These are phyloP conservation scores for Amphichorda felina DNA, from an alignment of 2,329 filamentous ascomycete genomes.

Conservation along the genomic window DNA sequence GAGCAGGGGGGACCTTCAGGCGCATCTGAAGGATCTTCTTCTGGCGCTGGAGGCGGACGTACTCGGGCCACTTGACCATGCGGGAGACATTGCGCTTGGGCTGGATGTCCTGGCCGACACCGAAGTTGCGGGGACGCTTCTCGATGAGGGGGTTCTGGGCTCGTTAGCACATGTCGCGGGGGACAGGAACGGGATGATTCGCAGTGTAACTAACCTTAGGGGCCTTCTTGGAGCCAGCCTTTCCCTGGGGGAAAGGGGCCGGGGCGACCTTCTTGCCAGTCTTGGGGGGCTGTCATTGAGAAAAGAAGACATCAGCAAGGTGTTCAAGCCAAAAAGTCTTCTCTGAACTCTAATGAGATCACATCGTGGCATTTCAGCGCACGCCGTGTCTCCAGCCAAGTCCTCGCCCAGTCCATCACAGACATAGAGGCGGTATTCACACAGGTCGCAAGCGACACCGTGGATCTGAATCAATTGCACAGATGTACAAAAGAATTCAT, in stretches of 20 bases:
- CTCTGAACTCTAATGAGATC: slow-evolving; percentile 86
- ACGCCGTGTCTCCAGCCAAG: slow-evolving; percentile 48
- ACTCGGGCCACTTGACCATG: slow-evolving; percentile 99
- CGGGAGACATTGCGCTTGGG: slow-evolving; percentile 88
- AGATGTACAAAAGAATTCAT: slow-evolving; percentile 19
- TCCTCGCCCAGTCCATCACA: slow-evolving; percentile 36
- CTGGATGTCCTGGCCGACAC: slow-evolving; percentile 98
- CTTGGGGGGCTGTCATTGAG: slow-evolving; percentile 99
- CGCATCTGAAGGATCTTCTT: slow-evolving; percentile 95
- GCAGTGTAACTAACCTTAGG: slow-evolving; percentile 65
- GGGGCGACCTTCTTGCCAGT: slow-evolving; percentile 94
- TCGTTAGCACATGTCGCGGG: background rate
- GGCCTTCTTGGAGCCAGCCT: slow-evolving; percentile 86
- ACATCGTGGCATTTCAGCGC: slow-evolving; percentile 43
- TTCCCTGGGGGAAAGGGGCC: slow-evolving; percentile 90
- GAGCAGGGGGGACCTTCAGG: slow-evolving; percentile 94
- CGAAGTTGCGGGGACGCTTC: slow-evolving; percentile 95
- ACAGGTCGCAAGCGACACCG: slow-evolving; percentile 17
- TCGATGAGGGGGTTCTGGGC: slow-evolving; percentile 94
- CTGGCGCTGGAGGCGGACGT: slow-evolving; percentile 93
- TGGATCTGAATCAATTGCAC: slow-evolving; percentile 17
- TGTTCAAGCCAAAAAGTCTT: slow-evolving; percentile 64
- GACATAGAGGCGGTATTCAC: slow-evolving; percentile 18
- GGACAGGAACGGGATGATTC: background rate
- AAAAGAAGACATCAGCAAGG: slow-evolving; percentile 96